Conservation (phyloP, 108 stramenopile genomes). For the Nitzschia putrida region DNA sequence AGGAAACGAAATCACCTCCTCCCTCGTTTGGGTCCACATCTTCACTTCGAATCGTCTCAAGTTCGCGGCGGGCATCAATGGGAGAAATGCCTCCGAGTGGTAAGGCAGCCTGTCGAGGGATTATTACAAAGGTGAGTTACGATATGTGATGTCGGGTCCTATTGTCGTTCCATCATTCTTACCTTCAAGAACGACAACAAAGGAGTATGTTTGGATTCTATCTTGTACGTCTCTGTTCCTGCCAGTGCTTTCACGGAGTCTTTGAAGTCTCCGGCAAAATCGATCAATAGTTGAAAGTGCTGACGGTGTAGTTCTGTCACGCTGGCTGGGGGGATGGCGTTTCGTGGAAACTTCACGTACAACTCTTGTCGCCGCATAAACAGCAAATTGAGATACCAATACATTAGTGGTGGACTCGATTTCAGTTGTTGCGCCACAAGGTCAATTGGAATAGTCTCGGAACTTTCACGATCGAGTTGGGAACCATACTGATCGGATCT, state of each 20-base stretch:
- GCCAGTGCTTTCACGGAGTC: slow-evolving; percentile 39
- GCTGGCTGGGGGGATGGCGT: slow-evolving; percentile 59
- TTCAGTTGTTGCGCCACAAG: slow-evolving; percentile 63
- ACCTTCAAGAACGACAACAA: slow-evolving; percentile 75
- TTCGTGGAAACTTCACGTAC: slow-evolving; percentile 82
- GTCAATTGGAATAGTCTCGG: slow-evolving; percentile 64
- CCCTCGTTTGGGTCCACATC: slow-evolving; percentile 36
- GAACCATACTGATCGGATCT: slow-evolving; percentile 6
- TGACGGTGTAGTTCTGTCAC: slow-evolving; percentile 70
- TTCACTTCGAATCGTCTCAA: slow-evolving; percentile 41
- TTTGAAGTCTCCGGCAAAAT: slow-evolving; percentile 48
- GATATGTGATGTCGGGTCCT: not conserved
- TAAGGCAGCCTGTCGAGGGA: slow-evolving; percentile 51
- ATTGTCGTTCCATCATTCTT: slow-evolving; percentile 18
- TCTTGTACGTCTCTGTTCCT: slow-evolving; percentile 43
- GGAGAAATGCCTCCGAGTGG: slow-evolving; percentile 70
- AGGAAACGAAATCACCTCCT: slow-evolving; percentile 18
- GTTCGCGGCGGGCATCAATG: slow-evolving; percentile 48
- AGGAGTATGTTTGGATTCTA: slow-evolving; percentile 45
- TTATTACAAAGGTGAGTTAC: not conserved
- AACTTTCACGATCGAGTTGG: slow-evolving; percentile 19
- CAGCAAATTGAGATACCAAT: slow-evolving; percentile 81
- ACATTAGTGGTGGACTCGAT: slow-evolving; percentile 57
- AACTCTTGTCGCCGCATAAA: slow-evolving; percentile 69
- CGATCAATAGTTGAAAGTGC: slow-evolving; percentile 69